Percentiles rank a stretch among this genome's conserved stretches.
phyloP scores from a whole-genome alignment of 495 filamentous ascomycete species.

The Aspergillus nanangensis region DNA sequence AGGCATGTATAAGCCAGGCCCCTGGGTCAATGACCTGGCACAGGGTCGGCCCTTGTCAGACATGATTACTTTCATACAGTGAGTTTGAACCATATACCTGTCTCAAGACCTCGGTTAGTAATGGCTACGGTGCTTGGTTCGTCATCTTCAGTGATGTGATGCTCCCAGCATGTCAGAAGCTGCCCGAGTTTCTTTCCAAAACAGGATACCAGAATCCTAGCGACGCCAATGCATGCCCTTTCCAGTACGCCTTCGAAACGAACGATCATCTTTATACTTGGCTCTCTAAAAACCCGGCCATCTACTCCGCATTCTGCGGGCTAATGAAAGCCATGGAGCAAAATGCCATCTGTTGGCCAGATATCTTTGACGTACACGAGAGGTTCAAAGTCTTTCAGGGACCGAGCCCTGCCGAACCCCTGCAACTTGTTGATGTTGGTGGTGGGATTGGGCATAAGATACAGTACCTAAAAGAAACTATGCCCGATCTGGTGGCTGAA shows the following conservation, averaged over 20 bases:
- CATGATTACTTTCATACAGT: slow-evolving; percentile 1
- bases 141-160: background rate
- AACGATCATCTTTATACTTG: background rate
- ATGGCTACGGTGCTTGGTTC: background rate
- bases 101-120: background rate
- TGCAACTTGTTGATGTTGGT: slow-evolving; percentile 40
- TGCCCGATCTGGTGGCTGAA: slow-evolving; percentile 16
- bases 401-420: background rate
- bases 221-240: slow-evolving; percentile 9
- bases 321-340: background rate
- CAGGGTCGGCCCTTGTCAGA: background rate
- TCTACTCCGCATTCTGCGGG: background rate
- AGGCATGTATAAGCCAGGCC: background rate
- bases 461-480: slow-evolving; percentile 27
- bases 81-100: background rate
- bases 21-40: background rate
- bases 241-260: slow-evolving; percentile 5
- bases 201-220: slow-evolving; percentile 9
- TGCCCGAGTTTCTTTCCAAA: slow-evolving; percentile 12
- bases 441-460: slow-evolving; percentile 41
- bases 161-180: background rate
- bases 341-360: background rate
- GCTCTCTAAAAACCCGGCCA: background rate
- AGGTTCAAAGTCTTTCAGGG: background rate
- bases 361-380: background rate